Evolutionary conservation across 23 red algal species (phyloP), one percentile per base, ranked within the genome.

Genomic region (Chondrus crispus): DNA sequence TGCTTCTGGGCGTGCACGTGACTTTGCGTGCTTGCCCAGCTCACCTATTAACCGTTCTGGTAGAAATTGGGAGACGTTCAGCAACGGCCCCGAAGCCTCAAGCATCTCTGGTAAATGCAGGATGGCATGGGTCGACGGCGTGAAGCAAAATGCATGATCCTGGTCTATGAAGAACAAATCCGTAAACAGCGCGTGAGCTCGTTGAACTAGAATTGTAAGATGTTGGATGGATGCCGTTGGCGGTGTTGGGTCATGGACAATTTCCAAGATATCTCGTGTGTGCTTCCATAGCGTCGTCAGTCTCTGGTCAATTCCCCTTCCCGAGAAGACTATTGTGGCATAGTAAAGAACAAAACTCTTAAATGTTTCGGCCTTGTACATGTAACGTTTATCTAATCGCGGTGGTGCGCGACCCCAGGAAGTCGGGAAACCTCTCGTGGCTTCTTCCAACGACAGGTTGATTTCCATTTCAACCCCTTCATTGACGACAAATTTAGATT

Each of bases 101-200:
- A 80, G 18, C 42, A 80, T 80, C 5, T 80, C 46, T 16, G 74
- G 74, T 37, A 80, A 29, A 53, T 80, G 74, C 3, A 80, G 74
- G 13, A 80, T 43, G 3, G 74, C 74, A 28, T 80, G 74, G 46
- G 74, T 80, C 3, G 74, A 54, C 10, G 74, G 46, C 32, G 74
- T 52, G 32, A 50, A 6, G 36, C 13, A 22, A n/a, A 80, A 80
- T 3, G 72, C 9, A 20, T 77, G 72, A 22, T 77, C 3, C 3
- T 77, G 44, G 72, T 77, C 14, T 3, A 48, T 26, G 32, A 77
- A 77, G 33, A 77, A 48, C 2, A 26, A 26, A 42, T 77, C 30
- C 12, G 72, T 3, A 55, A 14, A 55, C 13, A 55, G 51, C 13
- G 51, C 51, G 20, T 55, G 51, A 20, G 20, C 13, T 20, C 20